Base-by-base conservation (phyloP, 2,329 filamentous ascomycete species). In the Rutstroemia sp. region DNA sequence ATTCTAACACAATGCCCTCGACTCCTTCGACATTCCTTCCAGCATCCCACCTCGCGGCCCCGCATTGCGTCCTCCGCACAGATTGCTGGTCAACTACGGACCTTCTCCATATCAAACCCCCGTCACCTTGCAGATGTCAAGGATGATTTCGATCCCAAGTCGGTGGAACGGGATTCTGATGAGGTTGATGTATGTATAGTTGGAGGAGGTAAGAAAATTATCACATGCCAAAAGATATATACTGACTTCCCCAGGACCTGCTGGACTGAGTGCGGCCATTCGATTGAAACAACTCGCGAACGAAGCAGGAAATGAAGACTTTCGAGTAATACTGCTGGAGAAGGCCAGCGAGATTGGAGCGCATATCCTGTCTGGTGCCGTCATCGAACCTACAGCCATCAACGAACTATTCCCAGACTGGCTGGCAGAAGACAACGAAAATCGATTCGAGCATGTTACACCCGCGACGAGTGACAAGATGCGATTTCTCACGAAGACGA, bases 101-200 rank as follows among this genome's bases (percentile, higher is more conserved):
- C 70, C 1, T 76, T 80, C 63, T 78, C 77, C 27, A 69, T 72
- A 45, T 73, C 74, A 48, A 56, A 70, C 42, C 68, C 65, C 50
- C 70, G 71, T 45, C 67, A 67, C 52, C 68, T 76, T 56, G 73
- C 74, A 51, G 73, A 75, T 57, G 68, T 71, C 25, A 75, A 82
- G 56, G 81, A 82, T 38, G 68, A 75, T 56, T 88, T 89, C 64
- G 85, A 91, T 68, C 86, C 86, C 8, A 73, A 75, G 23, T 73
- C 72, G 55, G 77, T 92, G 57, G 92, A 97, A 62, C 86, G 94
- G 62, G 94, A 97, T 72, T 88, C 84, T 54, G 94, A 99, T 68
- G 77, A 94, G 73, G 94, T 99, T 30, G 94, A 99, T 73, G 92
- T 99, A 30, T 95, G 91, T 73, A 97, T 99, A 67, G 84, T 99